Base-by-base conservation (phyloP, 768 basidiomycete species). In the Calocybe indica region DNA sequence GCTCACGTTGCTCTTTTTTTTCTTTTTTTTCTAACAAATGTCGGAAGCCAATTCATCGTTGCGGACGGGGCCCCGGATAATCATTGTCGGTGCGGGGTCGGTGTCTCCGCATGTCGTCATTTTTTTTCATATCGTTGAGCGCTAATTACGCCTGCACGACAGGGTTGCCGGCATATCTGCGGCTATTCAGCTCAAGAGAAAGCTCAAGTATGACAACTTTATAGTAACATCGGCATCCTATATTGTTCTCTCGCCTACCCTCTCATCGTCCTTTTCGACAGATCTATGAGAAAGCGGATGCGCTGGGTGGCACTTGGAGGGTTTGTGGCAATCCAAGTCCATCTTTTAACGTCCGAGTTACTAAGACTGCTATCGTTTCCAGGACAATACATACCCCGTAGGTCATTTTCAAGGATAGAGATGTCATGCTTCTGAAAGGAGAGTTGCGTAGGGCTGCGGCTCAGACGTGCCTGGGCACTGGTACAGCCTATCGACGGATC, bases 321-420 rank as follows among this genome's bases (percentile, higher is more conserved):
- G 79, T 80, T 51, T 43, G 73, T 65, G 11, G 22, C 34, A 39
- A n/a, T 46, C 22, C 29, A 37, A 22, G 33, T 15, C 13, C 5
- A n/a, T 47, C 32, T 31, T 46, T 22, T 41, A 35, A 45, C 37
- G 35, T 22, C 22, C 22, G 15, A 43, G n/a, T 37, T 28, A 40
- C 34, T 29, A 30, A 8, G 10, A 43, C 29, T 33, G 34, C 8
- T 45, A 10, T 42, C 30, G 15, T 22, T 42, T 28, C 15, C 48
- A 80, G 78, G 75, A 76, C 49, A 79, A 78, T 43, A 79, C 76
- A 30, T 78, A 80, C 48, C 77, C 76, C 15, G 78, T 78, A 46
- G 41, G 67, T 52, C 22, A 11, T 41, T 34, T 37, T 39, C n/a
- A 14, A n/a, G 15, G 37, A 32, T 32, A 40, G 22, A 22, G 22